Evolutionary conservation across 768 basidiomycete species (phyloP), one percentile per base, ranked within the genome.

Genomic region (Coprinopsis cinerea): DNA sequence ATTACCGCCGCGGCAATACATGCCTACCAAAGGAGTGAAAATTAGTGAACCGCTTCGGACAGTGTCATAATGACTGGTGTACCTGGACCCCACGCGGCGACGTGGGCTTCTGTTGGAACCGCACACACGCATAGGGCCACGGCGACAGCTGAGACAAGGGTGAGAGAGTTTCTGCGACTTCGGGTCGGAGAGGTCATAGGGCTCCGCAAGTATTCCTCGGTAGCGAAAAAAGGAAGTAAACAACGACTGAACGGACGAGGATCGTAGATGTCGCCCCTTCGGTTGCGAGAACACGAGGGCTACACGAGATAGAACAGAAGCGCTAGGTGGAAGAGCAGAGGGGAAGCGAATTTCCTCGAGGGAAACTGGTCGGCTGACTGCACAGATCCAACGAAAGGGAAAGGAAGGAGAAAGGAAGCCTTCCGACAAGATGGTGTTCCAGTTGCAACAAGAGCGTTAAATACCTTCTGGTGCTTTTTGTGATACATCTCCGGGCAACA

Each of bases 1-100:
- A 7, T 60, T 68, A 14, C 68, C 68, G 24, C 67, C 65, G 25
- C 66, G 27, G 47, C 70, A 71, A 28, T 66, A 68, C 65, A 67
- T 68, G 13, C 61, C 67, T 65, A n/a, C n/a, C n/a, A n/a, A n/a
- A n/a, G n/a, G n/a, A n/a, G n/a, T n/a, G n/a, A n/a, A n/a, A n/a
- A n/a, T n/a, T n/a, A n/a, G n/a, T n/a, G n/a, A n/a, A 18, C 17
- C n/a, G n/a, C n/a, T n/a, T 17, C 14, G 17, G 4, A 15, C 6
- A 18, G 20, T 13, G 24, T 22, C 32, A 47, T 34, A 32, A 17
- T 14, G 14, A 25, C 25, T 6, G n/a, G 6, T 17, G n/a, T 26
- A 26, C 20, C 32, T 14, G 14, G 30, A 32, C 30, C 34, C 11
- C 22, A 35, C 10, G 35, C 30, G 15, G 30, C 30, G 30, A 32